Evolutionary conservation across 495 filamentous ascomycete species (phyloP).

Genomic region (Rostrohypoxylon terebratum): DNA sequence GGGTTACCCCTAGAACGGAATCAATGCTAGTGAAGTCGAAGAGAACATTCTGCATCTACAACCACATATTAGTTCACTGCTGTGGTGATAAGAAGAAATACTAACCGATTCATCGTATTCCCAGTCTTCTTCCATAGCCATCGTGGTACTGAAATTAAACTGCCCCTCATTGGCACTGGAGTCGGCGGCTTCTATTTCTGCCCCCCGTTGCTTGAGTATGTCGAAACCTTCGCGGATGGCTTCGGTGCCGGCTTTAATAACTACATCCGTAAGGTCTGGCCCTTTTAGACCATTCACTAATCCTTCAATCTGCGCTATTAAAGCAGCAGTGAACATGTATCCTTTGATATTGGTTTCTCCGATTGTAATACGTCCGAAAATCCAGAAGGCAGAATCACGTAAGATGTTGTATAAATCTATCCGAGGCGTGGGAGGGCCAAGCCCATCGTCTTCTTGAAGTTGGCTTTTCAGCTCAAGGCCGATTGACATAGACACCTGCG

Average conservation of each 20-base stretch:
- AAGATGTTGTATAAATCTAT: conserved; percentile 62
- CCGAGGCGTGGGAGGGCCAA: conserved; percentile 57
- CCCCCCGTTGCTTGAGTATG: conserved; percentile 36
- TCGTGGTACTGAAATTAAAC: conserved; percentile 26
- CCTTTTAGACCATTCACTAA: conserved; percentile 53
- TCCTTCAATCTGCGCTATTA: conserved; percentile 60
- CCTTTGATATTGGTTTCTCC: conserved; percentile 71
- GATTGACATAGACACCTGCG: conserved; percentile 59
- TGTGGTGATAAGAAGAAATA: not conserved
- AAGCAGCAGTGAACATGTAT: conserved; percentile 57
- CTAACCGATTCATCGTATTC: conserved; percentile 32
- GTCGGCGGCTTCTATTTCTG: not conserved
- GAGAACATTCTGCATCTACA: conserved; percentile 36
- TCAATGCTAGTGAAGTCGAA: conserved; percentile 38
- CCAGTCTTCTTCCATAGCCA: conserved; percentile 40
- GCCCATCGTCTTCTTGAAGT: conserved; percentile 62
- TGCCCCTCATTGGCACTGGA: conserved; percentile 14
- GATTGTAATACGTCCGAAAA: conserved; percentile 54
- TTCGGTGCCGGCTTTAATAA: conserved; percentile 54
- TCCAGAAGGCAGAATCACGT: conserved; percentile 59
- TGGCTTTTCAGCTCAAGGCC: conserved; percentile 62
- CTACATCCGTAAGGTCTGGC: conserved; percentile 46
- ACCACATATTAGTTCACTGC: conserved; percentile 3
- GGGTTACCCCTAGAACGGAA: conserved; percentile 14
- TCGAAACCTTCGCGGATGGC: conserved; percentile 47